Base-by-base conservation (phyloP, 768 basidiomycete genomes). In the Leccinum rimulosum region DNA sequence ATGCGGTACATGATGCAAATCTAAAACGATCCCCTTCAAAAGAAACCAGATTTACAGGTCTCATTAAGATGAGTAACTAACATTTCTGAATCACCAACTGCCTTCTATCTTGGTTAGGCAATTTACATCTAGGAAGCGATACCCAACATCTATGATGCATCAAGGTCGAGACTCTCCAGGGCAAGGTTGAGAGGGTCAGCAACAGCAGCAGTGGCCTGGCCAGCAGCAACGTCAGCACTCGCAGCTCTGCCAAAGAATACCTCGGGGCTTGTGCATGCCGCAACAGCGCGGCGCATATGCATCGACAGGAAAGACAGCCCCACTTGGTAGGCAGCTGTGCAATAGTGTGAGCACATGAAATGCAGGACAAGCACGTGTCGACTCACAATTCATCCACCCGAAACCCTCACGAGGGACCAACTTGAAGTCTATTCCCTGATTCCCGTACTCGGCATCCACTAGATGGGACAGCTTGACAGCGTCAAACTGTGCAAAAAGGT, bases 401-500 rank as follows among this genome's bases (percentile, higher is more conserved):
- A 98, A 99, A 56, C 96, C 96, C 75, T 98, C 96, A 14, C 95
- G 84, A 52, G 95, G 95, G 48, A 98, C 91, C 83, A 95, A 87
- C 77, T 95, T 93, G 79, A 99, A 99, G 78, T 99, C 96, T 65
- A 96, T 82, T 52, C 96, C 96, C 70, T 95, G 93, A 72, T 95
- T 95, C 9, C 94, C 90, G 66, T 98, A 98, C 77, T 98, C 96
- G 49, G 96, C 97, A 69, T 96, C 95, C 6, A 99, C 95, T 50
- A 98, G 82, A 70, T 98, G 95, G 2, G 93, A 96, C 22, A 97
- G 83, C 74, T 88, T 92, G 64, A 99, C 96, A 2, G 95, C 96
- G 69, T 99, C 95, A 72, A 98, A 98, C 88, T 91, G 64, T 0
- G 59, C 28, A 22, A 19, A 57, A 31, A 22, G 17, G 51, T 38